Conservation (phyloP, 139 green algal genomes). For the Monoraphidium neglectum region DNA sequence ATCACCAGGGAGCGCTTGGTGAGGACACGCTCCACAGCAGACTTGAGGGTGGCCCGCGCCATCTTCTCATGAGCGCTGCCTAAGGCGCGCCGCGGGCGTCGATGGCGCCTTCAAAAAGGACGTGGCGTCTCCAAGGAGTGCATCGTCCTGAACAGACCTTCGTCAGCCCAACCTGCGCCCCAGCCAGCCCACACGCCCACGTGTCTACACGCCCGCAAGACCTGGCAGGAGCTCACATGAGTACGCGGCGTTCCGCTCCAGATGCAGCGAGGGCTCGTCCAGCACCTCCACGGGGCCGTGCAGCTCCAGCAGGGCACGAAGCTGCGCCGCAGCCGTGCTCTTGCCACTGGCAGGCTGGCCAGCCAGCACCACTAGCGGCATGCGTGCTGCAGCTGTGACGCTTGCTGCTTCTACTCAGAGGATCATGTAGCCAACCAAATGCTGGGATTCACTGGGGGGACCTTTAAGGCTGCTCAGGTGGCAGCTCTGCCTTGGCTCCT, state of each 20-base stretch:
- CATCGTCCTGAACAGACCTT: too few species aligned
- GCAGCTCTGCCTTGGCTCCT: too few species aligned
- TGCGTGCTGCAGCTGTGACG: neutral
- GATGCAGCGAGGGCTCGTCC: conserved; percentile 71
- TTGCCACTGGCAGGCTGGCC: conserved; percentile 90
- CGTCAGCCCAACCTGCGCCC: too few species aligned
- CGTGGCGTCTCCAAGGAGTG: neutral
- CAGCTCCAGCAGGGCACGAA: conserved; percentile 45
- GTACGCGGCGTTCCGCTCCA: conserved; percentile 72
- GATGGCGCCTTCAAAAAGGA: neutral
- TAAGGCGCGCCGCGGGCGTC: conserved; percentile 22
- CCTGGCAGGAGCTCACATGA: conserved; percentile 41
- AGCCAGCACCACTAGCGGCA: conserved; percentile 78
- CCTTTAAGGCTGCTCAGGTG: too few species aligned
- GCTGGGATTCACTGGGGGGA: too few species aligned
- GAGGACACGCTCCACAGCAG: conserved; percentile 69
- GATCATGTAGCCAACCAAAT: too few species aligned
- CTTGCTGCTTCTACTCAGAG: too few species aligned
- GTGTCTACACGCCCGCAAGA: neutral
- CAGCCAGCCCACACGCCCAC: neutral
- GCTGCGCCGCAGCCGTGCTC: conserved; percentile 46
- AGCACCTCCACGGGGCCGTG: conserved; percentile 63
- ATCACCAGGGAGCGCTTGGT: conserved; percentile 69
- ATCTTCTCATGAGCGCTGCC: conserved; percentile 81
- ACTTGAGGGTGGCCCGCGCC: conserved; percentile 70